Base-by-base conservation (phyloP, 2,329 filamentous ascomycete species). In the Colletotrichum shisoi region DNA sequence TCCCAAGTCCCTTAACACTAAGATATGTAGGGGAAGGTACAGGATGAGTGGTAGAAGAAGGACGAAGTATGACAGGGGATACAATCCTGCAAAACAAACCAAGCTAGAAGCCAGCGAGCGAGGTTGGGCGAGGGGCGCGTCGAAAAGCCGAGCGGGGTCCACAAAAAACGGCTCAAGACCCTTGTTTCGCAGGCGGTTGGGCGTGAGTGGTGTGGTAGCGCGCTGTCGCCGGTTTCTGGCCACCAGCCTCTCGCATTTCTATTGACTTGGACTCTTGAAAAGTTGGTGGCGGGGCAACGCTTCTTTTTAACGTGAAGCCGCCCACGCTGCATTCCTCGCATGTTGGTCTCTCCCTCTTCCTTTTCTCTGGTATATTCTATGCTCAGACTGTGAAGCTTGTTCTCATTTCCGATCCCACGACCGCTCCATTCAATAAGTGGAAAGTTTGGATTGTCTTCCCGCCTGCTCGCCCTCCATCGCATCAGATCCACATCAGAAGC, bases 241-340 rank as follows among this genome's bases (percentile, higher is more conserved):
- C 31, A 57, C 76, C 76, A 78, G 76, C 76, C 75, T 75, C 73
- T 73, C 73, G 24, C 62, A 71, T 71, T 74, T 71, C 54, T 78
- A 75, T 78, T 78, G 76, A 78, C 76, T 74, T 65, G 57, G 46
- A n/a, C 53, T 24, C 21, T 66, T 49, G 63, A 67, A 77, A 78
- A 74, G 65, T 69, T 63, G 77, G 79, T 83, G 81, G 81, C 81
- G 78, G 81, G 81, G 80, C 81, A 83, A 82, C 81, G 73, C 73
- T 69, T 70, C 71, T 69, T 77, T 80, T 80, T 80, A 80, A 73
- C 72, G 42, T 63, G 51, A 51, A 40, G 57, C 61, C 54, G 63
- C 63, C 58, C 42, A 34, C 40, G 39, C 44, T 63, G 53, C 65
- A 63, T 62, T 65, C 65, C 60, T 63, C 57, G 42, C 46, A 37